Conservation (phyloP, 2,329 filamentous ascomycete genomes). For the Aspergillus sp. region DNA sequence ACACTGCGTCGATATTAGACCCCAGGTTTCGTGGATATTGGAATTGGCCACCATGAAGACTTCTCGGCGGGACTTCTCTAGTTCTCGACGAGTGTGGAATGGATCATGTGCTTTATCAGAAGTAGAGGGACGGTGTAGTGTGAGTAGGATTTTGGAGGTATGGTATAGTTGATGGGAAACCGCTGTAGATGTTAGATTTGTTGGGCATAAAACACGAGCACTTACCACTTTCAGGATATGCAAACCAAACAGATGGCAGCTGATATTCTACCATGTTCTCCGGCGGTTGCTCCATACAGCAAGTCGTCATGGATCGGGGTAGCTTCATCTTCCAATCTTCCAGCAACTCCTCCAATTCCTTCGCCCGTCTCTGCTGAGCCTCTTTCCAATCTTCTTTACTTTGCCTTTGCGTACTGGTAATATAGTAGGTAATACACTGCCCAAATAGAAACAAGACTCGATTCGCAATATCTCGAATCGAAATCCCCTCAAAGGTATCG, state of each 20-base stretch:
- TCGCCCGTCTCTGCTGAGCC: neutral
- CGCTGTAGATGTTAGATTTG: neutral
- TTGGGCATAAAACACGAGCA: neutral
- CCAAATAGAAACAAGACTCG: conserved; percentile 1
- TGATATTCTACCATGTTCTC: neutral
- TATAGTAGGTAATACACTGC: neutral
- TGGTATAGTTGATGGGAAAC: conserved; percentile 2
- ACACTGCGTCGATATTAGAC: conserved; percentile 2
- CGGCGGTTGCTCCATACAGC: neutral
- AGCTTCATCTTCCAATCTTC: conserved; percentile 3
- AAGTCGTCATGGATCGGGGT: neutral
- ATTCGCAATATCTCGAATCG: conserved; percentile 2
- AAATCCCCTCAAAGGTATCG: neutral
- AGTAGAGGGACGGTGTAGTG: neutral
- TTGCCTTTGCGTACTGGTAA: neutral
- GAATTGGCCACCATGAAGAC: conserved; percentile 3
- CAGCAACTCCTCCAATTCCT: neutral
- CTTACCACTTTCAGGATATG: conserved; percentile 2
- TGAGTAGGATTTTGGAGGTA: conserved; percentile 3
- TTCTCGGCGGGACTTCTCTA: conserved; percentile 1
- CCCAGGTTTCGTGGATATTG: neutral
- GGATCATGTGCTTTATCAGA: neutral
- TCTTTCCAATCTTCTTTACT: neutral
- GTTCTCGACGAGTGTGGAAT: neutral
- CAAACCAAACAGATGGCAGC: conserved; percentile 2